phyloP scores from a whole-genome alignment of 441 rosid species.

The Euphorbia schlechtendalii region DNA sequence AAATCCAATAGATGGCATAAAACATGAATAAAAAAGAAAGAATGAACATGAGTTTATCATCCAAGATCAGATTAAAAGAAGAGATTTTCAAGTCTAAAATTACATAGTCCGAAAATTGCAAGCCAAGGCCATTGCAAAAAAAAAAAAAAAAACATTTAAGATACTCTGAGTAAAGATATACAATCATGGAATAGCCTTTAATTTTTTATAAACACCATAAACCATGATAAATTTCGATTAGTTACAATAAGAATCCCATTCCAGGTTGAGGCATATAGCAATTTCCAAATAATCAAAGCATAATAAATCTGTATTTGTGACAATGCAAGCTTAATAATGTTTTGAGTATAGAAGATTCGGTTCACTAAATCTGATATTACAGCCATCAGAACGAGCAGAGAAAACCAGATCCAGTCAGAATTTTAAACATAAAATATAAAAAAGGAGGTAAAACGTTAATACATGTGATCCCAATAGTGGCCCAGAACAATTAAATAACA shows the following conservation, averaged over 20 bases:
- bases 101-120: too few species aligned
- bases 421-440: neutral
- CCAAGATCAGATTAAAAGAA: too few species aligned
- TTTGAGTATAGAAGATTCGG: neutral
- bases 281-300: neutral
- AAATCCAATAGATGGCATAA: too few species aligned
- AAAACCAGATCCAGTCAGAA: neutral
- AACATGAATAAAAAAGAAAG: too few species aligned
- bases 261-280: neutral
- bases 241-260: neutral
- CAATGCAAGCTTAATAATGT: neutral
- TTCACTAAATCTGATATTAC: neutral
- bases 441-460: neutral
- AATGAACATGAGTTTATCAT: too few species aligned
- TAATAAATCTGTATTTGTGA: neutral
- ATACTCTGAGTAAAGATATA: neutral
- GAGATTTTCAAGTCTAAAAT: too few species aligned
- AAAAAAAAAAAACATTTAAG: neutral
- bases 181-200: neutral
- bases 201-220: neutral
- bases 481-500: neutral
- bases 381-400: neutral
- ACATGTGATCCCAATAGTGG: neutral
- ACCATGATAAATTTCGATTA: neutral
- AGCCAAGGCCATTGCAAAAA: too few species aligned